Percentiles rank a stretch among this genome's conserved stretches.
These are phyloP conservation scores for Madurella mycetomatis DNA, from an alignment of 2,329 filamentous ascomycete genomes.

Conservation along the genomic window DNA sequence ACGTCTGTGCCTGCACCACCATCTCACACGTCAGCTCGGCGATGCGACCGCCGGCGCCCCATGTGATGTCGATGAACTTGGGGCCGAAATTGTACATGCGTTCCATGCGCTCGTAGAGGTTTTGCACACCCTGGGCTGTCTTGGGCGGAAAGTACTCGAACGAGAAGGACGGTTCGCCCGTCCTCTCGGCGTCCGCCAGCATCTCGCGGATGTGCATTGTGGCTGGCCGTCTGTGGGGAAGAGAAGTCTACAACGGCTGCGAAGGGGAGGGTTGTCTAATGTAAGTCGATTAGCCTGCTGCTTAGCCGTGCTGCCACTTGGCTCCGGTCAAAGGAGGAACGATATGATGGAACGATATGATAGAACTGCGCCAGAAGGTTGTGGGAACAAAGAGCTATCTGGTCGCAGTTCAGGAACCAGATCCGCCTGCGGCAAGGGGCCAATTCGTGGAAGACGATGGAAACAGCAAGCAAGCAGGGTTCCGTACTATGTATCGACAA, in stretches of 20 bases:
- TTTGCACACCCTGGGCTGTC: constrained; percentile 95
- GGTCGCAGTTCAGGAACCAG: not conserved
- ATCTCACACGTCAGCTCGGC: constrained; percentile 95
- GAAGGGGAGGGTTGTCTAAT: not conserved
- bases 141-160: constrained; percentile 99
- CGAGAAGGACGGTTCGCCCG: constrained; percentile 83
- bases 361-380: not conserved
- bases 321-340: not conserved
- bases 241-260: not conserved
- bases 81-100: constrained; percentile 94
- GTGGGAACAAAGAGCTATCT: not conserved
- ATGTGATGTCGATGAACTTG: constrained; percentile 96
- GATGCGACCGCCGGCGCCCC: constrained; percentile 89
- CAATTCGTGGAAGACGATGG: not conserved
- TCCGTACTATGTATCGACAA: not conserved
- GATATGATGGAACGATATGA: not conserved
- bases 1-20: constrained; percentile 91
- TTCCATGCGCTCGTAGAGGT: constrained; percentile 98
- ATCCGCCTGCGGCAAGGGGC: no score
- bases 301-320: not conserved
- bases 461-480: not conserved
- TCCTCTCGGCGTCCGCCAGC: constrained; percentile 73
- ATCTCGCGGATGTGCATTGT: constrained; percentile 96
- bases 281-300: constrained; percentile 5
- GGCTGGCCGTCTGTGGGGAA: constrained; percentile 24